Base-by-base conservation (phyloP, 2,329 filamentous ascomycete genomes). In the Teratosphaeria destructans region DNA sequence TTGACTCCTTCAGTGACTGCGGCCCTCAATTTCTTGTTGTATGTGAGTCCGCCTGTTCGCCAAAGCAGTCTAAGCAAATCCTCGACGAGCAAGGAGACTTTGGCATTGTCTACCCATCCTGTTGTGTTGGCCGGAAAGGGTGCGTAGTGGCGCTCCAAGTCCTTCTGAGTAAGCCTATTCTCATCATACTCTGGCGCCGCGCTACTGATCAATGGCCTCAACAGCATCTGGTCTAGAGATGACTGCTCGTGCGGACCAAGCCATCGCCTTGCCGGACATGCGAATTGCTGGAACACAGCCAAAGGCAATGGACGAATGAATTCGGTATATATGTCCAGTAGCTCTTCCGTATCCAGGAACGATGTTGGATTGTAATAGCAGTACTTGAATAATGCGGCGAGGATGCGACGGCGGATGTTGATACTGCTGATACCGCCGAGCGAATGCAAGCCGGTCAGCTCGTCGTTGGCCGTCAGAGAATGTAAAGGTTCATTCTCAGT, bases 31-130 rank as follows among this genome's bases (percentile, higher is more conserved):
- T 19, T 55, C 19, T 43, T 29, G 5, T 56, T 54, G 11, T 29
- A 55, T 6, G 62, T 54, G 61, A 69, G 76, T 52, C 65, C 64
- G 1, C 71, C 69, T 35, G 67, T 58, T 35, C 61, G 61, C 68
- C 67, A 74, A 32, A 85, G 72, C 6, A 85, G 74, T 54, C 85
- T 79, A 34, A 89, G 67, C 56, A 90, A 72, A 1, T 78, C 79
- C 73, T 93, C 89, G 0, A 90, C 75, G 34, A 88, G 72, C 10
- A 92, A 73, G 1, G 86, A 85, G 43, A 92, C 78, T 70, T 88
- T 88, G 32, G 86, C 85, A 65, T 94, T 92, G 63, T 90, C 87
- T 23, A 83, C 80, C 0, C 81, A 72, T 6, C 78, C 79, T 14
- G 81, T 76, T 0, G 80, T 83, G 60, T 82, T 85, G 1, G 89